phyloP scores from a whole-genome alignment of 2,329 filamentous ascomycete genomes.

The Trichoderma arundinaceum region DNA sequence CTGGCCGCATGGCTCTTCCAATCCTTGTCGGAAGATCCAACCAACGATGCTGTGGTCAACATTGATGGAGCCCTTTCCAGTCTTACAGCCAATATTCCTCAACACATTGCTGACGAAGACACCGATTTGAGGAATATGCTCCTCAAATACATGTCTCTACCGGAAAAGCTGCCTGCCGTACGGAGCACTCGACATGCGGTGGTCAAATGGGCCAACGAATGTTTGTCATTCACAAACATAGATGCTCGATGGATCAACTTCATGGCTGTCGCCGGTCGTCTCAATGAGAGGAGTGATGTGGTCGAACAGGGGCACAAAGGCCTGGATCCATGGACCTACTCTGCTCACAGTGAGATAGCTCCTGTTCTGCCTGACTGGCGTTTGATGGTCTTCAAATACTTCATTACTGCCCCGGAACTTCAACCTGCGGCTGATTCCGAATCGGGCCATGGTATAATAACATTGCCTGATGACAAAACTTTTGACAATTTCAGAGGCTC shows the following conservation, averaged over 20 bases:
- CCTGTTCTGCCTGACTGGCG: constrained; percentile 57
- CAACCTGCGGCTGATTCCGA: constrained; percentile 40
- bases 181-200: constrained; percentile 80
- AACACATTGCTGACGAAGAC: constrained; percentile 41
- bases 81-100: constrained; percentile 58
- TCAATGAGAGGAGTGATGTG: constrained; percentile 77
- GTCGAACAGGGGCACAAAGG: constrained; percentile 89
- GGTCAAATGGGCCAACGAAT: constrained; percentile 88
- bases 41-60: constrained; percentile 77
- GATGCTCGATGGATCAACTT: constrained; percentile 87
- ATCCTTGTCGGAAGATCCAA: constrained; percentile 80
- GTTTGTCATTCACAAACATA: constrained; percentile 78
- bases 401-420: constrained; percentile 47
- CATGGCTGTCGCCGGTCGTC: constrained; percentile 72
- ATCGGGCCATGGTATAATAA: background rate
- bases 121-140: constrained; percentile 59
- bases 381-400: constrained; percentile 57
- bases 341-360: constrained; percentile 51
- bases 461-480: constrained; percentile 32
- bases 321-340: constrained; percentile 69
- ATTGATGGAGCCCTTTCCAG: constrained; percentile 89
- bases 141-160: constrained; percentile 68
- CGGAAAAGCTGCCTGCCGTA: constrained; percentile 57
- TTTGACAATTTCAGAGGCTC: constrained; percentile 57
- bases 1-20: constrained; percentile 77